Percentiles rank a stretch among this genome's conserved stretches.
Evolutionary conservation across 805 yeast species (phyloP).

Genomic region (Nakazawaea ambrosiae): DNA sequence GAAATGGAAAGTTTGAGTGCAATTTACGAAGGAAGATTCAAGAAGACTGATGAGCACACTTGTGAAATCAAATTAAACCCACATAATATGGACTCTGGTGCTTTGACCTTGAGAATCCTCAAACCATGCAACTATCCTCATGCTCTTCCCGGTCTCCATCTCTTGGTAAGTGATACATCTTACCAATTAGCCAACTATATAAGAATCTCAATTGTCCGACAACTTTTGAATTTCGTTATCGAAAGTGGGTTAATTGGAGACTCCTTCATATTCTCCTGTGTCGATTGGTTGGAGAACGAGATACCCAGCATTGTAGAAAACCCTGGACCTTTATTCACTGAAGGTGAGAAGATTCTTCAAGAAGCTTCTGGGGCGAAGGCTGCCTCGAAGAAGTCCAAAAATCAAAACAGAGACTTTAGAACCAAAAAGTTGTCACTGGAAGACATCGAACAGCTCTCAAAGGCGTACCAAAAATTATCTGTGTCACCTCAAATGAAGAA

Average conservation of each 20-base stretch:
- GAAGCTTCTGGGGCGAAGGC: background rate
- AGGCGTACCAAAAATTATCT: slow-evolving; percentile 17
- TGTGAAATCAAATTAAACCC: slow-evolving; percentile 28
- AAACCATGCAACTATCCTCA: slow-evolving; percentile 53
- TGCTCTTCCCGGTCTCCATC: slow-evolving; percentile 62
- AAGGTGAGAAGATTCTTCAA: background rate
- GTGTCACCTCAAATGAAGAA: slow-evolving; percentile 25
- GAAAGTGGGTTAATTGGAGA: slow-evolving; percentile 53
- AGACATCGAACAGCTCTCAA: background rate
- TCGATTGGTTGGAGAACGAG: slow-evolving; percentile 74
- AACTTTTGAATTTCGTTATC: slow-evolving; percentile 35
- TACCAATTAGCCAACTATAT: slow-evolving; percentile 64
- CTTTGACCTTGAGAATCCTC: slow-evolving; percentile 32
- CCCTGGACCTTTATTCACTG: slow-evolving; percentile 62
- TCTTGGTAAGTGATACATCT: slow-evolving; percentile 32
- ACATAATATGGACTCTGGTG: slow-evolving; percentile 15
- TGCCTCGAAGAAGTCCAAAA: slow-evolving; percentile 6
- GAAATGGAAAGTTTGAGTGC: slow-evolving; percentile 64
- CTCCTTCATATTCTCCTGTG: slow-evolving; percentile 57
- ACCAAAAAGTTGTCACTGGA: slow-evolving; percentile 14
- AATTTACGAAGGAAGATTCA: slow-evolving; percentile 42
- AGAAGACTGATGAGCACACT: slow-evolving; percentile 21
- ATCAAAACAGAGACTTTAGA: slow-evolving; percentile 11
- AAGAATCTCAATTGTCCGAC: slow-evolving; percentile 47
- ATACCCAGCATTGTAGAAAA: slow-evolving; percentile 48